These are phyloP conservation scores for Leccinum subfulvum DNA, from an alignment of 1,284 basidiomycete species.

Conservation along the genomic window DNA sequence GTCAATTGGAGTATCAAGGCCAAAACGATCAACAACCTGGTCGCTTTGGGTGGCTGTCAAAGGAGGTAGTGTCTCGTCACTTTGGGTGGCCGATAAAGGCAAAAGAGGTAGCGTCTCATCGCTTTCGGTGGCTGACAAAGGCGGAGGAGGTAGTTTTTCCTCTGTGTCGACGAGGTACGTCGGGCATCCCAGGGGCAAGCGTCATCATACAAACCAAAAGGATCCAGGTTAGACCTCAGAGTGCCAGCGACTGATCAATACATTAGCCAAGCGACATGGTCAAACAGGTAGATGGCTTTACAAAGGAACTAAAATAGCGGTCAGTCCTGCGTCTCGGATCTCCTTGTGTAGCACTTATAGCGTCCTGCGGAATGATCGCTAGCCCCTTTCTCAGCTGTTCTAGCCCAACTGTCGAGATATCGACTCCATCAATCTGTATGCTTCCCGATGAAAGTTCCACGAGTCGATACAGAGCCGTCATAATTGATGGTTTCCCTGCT, in stretches of 20 bases:
- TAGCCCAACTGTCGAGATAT: slow-evolving; percentile 68
- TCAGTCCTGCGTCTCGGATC: not conserved
- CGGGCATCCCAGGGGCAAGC: slow-evolving; percentile 76
- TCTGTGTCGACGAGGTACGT: slow-evolving; percentile 63
- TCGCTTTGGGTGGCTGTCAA: not conserved
- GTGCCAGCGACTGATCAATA: slow-evolving; percentile 65
- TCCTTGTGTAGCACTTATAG: slow-evolving; percentile 45
- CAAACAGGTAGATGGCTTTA: slow-evolving; percentile 1
- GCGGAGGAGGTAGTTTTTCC: slow-evolving; percentile 23
- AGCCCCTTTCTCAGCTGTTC: slow-evolving; percentile 63
- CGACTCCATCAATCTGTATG: slow-evolving; percentile 64
- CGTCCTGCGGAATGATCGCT: slow-evolving; percentile 89
- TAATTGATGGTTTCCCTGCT: slow-evolving; percentile 74
- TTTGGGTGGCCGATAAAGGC: not conserved
- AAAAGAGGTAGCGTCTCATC: not conserved
- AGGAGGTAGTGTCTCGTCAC: not conserved
- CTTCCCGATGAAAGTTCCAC: slow-evolving; percentile 67
- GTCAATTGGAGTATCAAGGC: slow-evolving; percentile 80
- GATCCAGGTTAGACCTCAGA: slow-evolving; percentile 79
- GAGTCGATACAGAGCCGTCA: slow-evolving; percentile 55
- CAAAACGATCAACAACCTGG: slow-evolving; percentile 52
- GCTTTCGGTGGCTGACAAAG: not conserved
- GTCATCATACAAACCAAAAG: slow-evolving; percentile 75
- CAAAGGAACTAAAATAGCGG: slow-evolving; percentile 21
- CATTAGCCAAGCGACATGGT: slow-evolving; percentile 6